phyloP scores from a whole-genome alignment of 768 basidiomycete genomes.

The Macrolepiota dolichaula region DNA sequence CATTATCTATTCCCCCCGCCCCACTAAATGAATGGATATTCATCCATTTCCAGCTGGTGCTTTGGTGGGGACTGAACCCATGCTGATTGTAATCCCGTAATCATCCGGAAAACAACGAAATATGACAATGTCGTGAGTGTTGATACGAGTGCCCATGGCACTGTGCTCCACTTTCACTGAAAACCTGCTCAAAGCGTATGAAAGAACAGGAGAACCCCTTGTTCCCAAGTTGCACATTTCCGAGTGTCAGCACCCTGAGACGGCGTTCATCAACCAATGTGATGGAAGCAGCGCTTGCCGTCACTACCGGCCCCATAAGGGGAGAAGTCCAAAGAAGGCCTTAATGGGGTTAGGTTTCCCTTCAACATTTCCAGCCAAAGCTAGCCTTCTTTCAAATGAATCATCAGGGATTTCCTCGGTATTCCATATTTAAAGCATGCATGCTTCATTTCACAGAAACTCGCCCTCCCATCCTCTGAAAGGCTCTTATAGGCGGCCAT shows the following conservation, averaged over 20 bases:
- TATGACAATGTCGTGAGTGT: background rate
- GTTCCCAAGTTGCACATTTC: background rate
- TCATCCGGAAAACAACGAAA: too few relatives aligned
- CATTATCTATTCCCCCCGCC: background rate
- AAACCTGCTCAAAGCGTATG: background rate
- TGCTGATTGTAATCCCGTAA: background rate
- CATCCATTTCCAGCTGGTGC: background rate
- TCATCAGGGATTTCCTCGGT: background rate
- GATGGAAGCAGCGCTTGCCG: background rate
- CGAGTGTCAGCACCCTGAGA: background rate
- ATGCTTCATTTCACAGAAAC: background rate
- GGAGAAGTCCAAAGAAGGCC: background rate
- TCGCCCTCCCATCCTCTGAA: background rate
- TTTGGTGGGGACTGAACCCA: background rate
- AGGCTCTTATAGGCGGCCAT: background rate
- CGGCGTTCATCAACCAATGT: background rate
- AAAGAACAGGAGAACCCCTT: background rate
- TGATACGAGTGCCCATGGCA: background rate
- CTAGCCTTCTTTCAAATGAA: conserved; percentile 3
- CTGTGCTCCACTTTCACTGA: background rate
- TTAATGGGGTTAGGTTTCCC: conserved; percentile 3
- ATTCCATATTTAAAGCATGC: background rate
- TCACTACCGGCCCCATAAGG: background rate
- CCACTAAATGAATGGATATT: background rate
- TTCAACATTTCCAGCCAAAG: background rate